Percentiles rank a stretch among this genome's conserved stretches.
Conservation (phyloP, 805 yeast genomes). For the Clavispora fructus region DNA sequence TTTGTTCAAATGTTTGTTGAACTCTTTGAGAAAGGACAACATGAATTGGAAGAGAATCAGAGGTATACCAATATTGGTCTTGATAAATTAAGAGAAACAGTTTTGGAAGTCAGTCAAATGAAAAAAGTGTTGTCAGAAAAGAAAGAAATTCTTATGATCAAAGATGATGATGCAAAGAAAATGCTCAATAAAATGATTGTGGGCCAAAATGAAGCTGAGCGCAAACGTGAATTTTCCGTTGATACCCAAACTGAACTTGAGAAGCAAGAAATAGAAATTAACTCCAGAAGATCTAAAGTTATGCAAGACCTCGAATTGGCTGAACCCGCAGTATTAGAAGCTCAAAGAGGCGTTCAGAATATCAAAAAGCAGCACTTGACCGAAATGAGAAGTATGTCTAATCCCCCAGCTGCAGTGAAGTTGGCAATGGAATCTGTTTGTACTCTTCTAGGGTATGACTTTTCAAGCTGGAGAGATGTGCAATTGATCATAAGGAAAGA, state of each 20-base stretch:
- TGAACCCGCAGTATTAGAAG: conserved; percentile 81
- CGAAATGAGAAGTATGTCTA: conserved; percentile 81
- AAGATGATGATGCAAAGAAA: conserved; percentile 62
- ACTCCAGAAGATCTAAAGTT: conserved; percentile 49
- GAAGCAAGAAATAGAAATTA: conserved; percentile 59
- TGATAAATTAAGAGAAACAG: conserved; percentile 71
- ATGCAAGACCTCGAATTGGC: conserved; percentile 63
- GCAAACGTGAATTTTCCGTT: conserved; percentile 80
- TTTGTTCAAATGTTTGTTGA: conserved; percentile 42
- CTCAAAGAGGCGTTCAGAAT: conserved; percentile 84
- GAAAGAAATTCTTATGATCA: conserved; percentile 42
- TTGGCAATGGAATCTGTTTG: conserved; percentile 86
- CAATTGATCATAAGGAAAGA: conserved; percentile 76
- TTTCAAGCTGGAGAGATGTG: conserved; percentile 73
- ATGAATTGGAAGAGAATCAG: conserved; percentile 57
- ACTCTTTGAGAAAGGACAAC: conserved; percentile 39
- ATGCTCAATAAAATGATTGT: conserved; percentile 71
- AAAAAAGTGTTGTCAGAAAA: conserved; percentile 51
- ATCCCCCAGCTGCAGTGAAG: conserved; percentile 87
- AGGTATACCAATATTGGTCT: conserved; percentile 70
- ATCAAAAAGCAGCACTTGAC: conserved; percentile 90
- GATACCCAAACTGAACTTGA: conserved; percentile 67
- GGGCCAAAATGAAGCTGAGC: conserved; percentile 89
- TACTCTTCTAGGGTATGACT: conserved; percentile 66
- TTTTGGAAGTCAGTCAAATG: conserved; percentile 61